These are phyloP conservation scores for Puccinia hordei DNA, from an alignment of 1,284 basidiomycete genomes.

Conservation along the genomic window DNA sequence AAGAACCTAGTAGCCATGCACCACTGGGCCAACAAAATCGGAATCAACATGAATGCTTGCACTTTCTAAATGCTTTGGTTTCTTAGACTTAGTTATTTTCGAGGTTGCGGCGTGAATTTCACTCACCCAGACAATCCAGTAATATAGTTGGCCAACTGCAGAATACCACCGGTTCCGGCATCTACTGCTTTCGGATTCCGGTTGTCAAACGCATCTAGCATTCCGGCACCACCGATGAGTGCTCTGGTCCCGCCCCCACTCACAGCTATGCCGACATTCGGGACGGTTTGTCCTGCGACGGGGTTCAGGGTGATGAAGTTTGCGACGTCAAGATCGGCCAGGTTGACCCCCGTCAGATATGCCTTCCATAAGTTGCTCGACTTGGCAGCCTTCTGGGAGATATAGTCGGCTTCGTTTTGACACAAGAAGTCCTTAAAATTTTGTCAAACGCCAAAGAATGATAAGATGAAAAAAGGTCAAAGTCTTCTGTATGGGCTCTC, in stretches of 20 bases:
- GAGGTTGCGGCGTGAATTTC: not conserved
- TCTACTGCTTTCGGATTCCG: constrained; percentile 21
- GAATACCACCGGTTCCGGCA: constrained; percentile 31
- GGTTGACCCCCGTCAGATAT: constrained; percentile 10
- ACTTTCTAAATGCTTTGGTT: not conserved
- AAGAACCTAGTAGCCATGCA: constrained; percentile 45
- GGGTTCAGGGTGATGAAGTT: not conserved
- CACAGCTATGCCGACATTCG: constrained; percentile 41
- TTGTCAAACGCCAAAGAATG: not conserved
- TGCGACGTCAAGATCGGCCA: constrained; percentile 23
- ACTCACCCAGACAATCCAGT: constrained; percentile 44
- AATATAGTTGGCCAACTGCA: constrained; percentile 37
- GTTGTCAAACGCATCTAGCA: constrained; percentile 37
- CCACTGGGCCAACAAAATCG: constrained; percentile 4
- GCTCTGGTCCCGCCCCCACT: constrained; percentile 40
- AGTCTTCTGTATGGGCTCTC: not conserved
- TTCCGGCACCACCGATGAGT: constrained; percentile 25
- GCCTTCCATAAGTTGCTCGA: constrained; percentile 15
- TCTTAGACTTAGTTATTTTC: not conserved
- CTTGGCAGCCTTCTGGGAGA: constrained; percentile 32
- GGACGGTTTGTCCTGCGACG: constrained; percentile 19
- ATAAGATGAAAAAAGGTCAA: not conserved
- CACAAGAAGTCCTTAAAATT: constrained; percentile 13
- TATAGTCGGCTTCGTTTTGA: constrained; percentile 22
- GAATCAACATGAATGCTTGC: not conserved